phyloP scores from a whole-genome alignment of 2,329 filamentous ascomycete genomes.

The Periconia digitata region DNA sequence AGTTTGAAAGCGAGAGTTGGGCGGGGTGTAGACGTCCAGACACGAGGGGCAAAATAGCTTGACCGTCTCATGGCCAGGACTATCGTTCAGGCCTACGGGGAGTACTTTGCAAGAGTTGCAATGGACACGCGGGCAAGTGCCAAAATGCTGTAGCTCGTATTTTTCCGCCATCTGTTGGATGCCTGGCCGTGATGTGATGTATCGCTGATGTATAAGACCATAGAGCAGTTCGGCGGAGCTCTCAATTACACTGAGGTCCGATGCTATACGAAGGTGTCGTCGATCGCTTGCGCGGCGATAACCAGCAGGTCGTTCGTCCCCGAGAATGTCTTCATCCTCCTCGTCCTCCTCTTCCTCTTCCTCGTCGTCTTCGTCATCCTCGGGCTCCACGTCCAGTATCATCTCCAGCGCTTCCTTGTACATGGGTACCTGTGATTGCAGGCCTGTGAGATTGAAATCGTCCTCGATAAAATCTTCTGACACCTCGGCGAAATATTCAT shows the following conservation, averaged over 20 bases:
- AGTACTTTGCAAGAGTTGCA: constrained; percentile 89
- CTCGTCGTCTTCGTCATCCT: constrained; percentile 87
- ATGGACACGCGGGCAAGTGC: constrained; percentile 89
- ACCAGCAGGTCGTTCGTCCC: constrained; percentile 59
- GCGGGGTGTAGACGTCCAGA: constrained; percentile 94
- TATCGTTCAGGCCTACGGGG: constrained; percentile 91
- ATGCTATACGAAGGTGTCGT: constrained; percentile 82
- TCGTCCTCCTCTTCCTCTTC: constrained; percentile 70
- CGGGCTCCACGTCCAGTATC: constrained; percentile 97
- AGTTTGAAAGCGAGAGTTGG: constrained; percentile 94
- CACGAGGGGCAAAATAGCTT: constrained; percentile 98
- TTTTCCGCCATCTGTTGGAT: constrained; percentile 99
- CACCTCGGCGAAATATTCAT: constrained; percentile 99
- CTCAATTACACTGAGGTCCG: constrained; percentile 93
- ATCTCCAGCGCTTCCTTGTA: constrained; percentile 99
- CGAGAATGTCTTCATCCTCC: constrained; percentile 52
- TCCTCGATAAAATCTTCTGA: constrained; percentile 99
- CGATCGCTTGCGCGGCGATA: constrained; percentile 54
- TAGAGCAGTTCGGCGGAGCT: constrained; percentile 98
- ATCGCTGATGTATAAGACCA: constrained; percentile 96
- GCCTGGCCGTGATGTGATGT: constrained; percentile 92
- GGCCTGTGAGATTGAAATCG: constrained; percentile 96
- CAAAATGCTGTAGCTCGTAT: constrained; percentile 96
- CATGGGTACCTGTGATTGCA: constrained; percentile 95
- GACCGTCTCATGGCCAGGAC: constrained; percentile 93